Evolutionary conservation across 192 early-diverging fungal genomes (phyloP), one percentile per base, ranked within the genome.

Genomic region (Backusella morwellensis): DNA sequence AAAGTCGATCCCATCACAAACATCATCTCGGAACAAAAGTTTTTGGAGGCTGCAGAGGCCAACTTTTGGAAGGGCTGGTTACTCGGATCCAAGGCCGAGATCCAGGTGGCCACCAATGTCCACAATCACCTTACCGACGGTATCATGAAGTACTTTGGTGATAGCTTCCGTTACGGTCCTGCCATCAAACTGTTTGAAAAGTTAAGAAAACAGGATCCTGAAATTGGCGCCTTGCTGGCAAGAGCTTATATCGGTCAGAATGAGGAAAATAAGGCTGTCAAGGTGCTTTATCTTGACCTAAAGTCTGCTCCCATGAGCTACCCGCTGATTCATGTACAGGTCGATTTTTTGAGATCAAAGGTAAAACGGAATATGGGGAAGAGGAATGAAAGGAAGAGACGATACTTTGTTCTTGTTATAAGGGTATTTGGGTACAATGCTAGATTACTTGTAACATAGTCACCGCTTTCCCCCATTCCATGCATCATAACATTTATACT

Each of bases 51-150:
- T 0, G 91, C 94, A 1, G 84, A 89, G 66, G 85, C 87, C n/a
- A 86, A 96, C 80, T 98, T 97, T 80, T 97, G 91, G 90, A 90
- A 91, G 79, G 96, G 94, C 26, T 98, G 97, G 97, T 92, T 93
- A 77, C 85, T 99, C 19, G 98, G 98, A 17, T 94, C 95, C 29
- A 93, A 92, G 29, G 92, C 97, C 15, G 95, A 98, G 76, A 94
- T 98, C 54, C 98, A 99, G 81, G 89, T 95, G 26, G 95, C 97
- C 4, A 97, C 97, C 15, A 88, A 87, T 23, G 91, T 92, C 68
- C 91, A 90, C 73, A 99, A 99, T 80, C 94, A 95, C 75, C 81
- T 99, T 68, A 91, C 92, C 1, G 92, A 95, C 42, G 98, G 93
- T 14, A 86, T 99, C 14, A 87, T 96, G 86, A 92, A 93, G 78